Base-by-base conservation (phyloP, 2,329 filamentous ascomycete species). In the Arthroderma uncinatum region DNA sequence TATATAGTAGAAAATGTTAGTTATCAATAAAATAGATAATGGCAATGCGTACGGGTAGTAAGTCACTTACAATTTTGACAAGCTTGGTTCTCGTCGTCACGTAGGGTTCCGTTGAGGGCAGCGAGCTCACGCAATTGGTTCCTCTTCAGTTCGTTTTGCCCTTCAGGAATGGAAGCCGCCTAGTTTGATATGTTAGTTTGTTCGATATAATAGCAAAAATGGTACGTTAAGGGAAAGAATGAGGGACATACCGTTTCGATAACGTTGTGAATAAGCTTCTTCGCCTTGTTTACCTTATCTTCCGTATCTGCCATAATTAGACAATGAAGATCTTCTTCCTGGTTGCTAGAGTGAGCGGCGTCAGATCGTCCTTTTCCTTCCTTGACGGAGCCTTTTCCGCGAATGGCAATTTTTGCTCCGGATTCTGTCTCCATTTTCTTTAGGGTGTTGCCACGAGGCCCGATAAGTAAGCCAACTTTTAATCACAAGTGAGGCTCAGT, bases 371-470 rank as follows among this genome's bases (percentile, higher is more conserved):
- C 93, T 74, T 98, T 98, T 79, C 93, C 93, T 82, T 98, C 93
- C 76, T 98, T 98, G 72, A 98, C 93, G 67, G 93, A 98, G 72
- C 93, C 93, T 77, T 98, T 98, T 79, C 93, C 93, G 76, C 93
- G 92, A 71, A 98, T 98, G 65, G 93, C 93, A 78, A 98, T 98
- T 76, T 98, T 98, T 73, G 93, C 93, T 62, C 86, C 86, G 58
- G 93, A 98, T 76, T 98, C 91, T 69, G 86, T 83, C 74, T 98
- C 93, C 93, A 98, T 98, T 75, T 96, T 98, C 80, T 98, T 98
- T 71, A 98, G 78, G 65, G 93, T 98, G 74, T 98, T 98, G 77
- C 93, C 93, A 92, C 93, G 93, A 76, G 93, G 93, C 76, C 93
- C 93, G 84, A 98, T 98, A 76, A 98, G 90, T 82, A 98, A 85